Evolutionary conservation across 2,329 filamentous ascomycete genomes (phyloP).

Genomic region (Talaromyces sp.): DNA sequence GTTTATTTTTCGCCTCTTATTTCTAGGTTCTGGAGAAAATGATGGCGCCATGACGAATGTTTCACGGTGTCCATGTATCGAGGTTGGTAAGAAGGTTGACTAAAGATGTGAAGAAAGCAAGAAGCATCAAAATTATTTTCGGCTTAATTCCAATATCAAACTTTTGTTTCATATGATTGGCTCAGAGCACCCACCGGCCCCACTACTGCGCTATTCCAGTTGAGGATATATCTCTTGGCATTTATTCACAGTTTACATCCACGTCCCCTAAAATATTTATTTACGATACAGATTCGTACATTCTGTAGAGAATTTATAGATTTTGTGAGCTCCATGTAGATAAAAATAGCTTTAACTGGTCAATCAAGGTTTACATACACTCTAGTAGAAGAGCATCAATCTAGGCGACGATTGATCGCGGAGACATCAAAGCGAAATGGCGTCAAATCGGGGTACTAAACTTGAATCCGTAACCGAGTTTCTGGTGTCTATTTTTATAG

Average conservation of each 20-base stretch:
- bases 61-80: neutral
- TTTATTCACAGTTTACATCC: neutral
- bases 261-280: no score
- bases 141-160: neutral
- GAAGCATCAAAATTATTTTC: slow-evolving; percentile 7
- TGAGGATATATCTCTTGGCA: neutral
- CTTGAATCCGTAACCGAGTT: no score
- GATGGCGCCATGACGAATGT: slow-evolving; percentile 30
- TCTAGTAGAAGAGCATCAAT: no score
- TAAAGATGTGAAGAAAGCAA: neutral
- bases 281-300: no score
- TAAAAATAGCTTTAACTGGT: no score
- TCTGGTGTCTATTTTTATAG: no score
- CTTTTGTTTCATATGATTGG: neutral
- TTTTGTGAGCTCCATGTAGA: no score
- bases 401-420: no score
- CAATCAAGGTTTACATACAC: no score
- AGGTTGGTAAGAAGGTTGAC: neutral
- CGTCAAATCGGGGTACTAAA: no score
- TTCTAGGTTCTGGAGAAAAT: slow-evolving; percentile 31
- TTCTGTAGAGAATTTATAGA: no score
- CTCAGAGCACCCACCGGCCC: neutral
- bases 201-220: neutral
- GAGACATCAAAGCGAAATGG: no score
- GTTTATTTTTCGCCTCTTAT: slow-evolving; percentile 42